Evolutionary conservation across 768 basidiomycete species (phyloP).

Genomic region (Tubosaeta sp.): DNA sequence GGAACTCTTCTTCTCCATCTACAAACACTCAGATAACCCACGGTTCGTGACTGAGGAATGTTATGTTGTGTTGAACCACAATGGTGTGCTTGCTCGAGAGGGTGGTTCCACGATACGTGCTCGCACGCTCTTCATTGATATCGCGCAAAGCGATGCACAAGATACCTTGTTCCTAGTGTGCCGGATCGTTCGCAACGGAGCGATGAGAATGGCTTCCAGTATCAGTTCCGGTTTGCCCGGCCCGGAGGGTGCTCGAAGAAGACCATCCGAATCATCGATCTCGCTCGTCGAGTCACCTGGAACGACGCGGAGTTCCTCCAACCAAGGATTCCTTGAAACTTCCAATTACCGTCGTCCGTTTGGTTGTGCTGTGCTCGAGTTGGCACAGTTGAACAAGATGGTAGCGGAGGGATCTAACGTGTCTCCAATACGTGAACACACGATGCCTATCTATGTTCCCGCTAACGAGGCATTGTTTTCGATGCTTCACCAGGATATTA

Average conservation of each 20-base stretch:
- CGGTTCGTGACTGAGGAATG: conserved; percentile 95
- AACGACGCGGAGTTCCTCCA: conserved; percentile 9
- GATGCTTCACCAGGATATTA: conserved; percentile 93
- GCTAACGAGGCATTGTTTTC: conserved; percentile 83
- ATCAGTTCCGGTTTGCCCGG: conserved; percentile 44
- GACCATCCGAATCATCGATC: conserved; percentile 51
- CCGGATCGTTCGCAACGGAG: conserved; percentile 83
- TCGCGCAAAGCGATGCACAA: conserved; percentile 81
- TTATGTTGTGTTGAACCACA: conserved; percentile 84
- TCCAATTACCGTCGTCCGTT: conserved; percentile 78
- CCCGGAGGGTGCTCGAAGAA: conserved; percentile 39
- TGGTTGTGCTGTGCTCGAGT: conserved; percentile 91
- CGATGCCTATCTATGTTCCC: conserved; percentile 86
- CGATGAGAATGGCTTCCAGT: conserved; percentile 66
- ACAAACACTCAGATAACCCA: conserved; percentile 67
- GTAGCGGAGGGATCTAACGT: conserved; percentile 60
- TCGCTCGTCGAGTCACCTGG: conserved; percentile 34
- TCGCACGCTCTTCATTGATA: conserved; percentile 85
- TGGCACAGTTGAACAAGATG: conserved; percentile 71
- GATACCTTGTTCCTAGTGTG: conserved; percentile 89
- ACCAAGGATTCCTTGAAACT: conserved; percentile 31
- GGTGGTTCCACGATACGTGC: conserved; percentile 56
- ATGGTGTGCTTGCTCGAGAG: conserved; percentile 81
- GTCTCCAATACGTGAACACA: conserved; percentile 65
- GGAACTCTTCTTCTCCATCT: conserved; percentile 92